phyloP scores from a whole-genome alignment of 1,139 yeast species.

The Debaryomyces udenii region DNA sequence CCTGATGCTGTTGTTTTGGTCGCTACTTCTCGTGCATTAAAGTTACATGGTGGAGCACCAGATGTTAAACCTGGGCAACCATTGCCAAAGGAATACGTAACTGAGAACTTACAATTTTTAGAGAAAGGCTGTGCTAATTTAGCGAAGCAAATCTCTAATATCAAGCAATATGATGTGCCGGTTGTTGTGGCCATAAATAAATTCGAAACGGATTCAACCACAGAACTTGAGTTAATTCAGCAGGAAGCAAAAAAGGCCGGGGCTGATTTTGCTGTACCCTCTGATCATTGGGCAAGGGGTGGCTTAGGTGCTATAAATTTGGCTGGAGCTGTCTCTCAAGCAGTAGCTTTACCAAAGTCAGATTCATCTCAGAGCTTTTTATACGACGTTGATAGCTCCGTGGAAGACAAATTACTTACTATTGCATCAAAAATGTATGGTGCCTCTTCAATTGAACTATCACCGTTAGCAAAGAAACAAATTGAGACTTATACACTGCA shows the following conservation, averaged over 20 bases:
- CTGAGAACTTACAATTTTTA: conserved; percentile 68
- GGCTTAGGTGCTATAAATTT: conserved; percentile 72
- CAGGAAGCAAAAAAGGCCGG: conserved; percentile 70
- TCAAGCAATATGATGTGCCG: conserved; percentile 70
- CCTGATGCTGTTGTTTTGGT: conserved; percentile 79
- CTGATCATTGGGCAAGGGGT: conserved; percentile 84
- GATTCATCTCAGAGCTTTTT: conserved; percentile 49
- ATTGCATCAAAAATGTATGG: conserved; percentile 80
- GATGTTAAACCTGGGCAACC: conserved; percentile 82
- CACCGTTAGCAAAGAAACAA: conserved; percentile 67
- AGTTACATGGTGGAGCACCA: conserved; percentile 83
- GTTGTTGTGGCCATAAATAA: conserved; percentile 81
- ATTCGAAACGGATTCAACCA: conserved; percentile 70
- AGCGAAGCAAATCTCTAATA: conserved; percentile 74
- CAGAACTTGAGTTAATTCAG: conserved; percentile 65
- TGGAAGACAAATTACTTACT: conserved; percentile 63
- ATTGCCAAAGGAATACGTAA: conserved; percentile 65
- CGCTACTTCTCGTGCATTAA: conserved; percentile 79
- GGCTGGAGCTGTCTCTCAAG: conserved; percentile 69
- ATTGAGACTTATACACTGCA: conserved; percentile 66
- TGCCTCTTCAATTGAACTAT: conserved; percentile 67
- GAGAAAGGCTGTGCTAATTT: conserved; percentile 69
- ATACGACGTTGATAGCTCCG: conserved; percentile 61
- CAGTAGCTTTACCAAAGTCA: conserved; percentile 42
- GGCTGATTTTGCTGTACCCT: conserved; percentile 72